Base-by-base conservation (phyloP, 345 rosid genomes). In the Fremontodendron californicum region DNA sequence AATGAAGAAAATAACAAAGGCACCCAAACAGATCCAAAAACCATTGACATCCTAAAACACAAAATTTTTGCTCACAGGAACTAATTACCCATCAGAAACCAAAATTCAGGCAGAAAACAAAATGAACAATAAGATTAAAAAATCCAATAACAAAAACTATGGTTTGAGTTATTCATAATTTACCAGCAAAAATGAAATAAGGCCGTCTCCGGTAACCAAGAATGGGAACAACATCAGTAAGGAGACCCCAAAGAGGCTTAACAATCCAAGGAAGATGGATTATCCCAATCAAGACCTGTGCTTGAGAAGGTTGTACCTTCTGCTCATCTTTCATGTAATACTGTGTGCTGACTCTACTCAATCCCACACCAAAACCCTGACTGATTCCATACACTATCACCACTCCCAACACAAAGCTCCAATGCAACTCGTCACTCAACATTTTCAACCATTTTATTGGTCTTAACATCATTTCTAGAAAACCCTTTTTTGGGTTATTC, bases 261-360 rank as follows among this genome's bases (percentile, higher is more conserved):
- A 92, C 80, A 77, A 90, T 81, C 93, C 93, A 90, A 66, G 94
- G 94, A 62, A 89, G 68, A 66, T 84, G 84, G 78, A 84, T 84
- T 69, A 92, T 76, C 33, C 90, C 97, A 42, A 77, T 75, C 60
- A 84, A 86, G 45, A 85, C 29, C 77, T 85, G 86, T 0, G 91
- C 84, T 83, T 89, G 78, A 29, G 94, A 92, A 9, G 97, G 97
- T 77, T 90, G 92, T 10, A 90, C 76, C 84, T 80, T 85, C 75
- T 80, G 97, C 58, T 78, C 97, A 75, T 92, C 94, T 80, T 92
- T 92, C 85, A 92, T 86, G 73, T 92, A 92, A 55, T 92, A 89
- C 74, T 87, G 84, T 0, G 92, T 89, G 33, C 87, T 81, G 46
- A 92, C 94, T 78, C 86, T 84, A 40, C 81, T 78, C 35, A 92